Evolutionary conservation across 345 rosid species (phyloP).

Genomic region (Melaleuca alternifolia): DNA sequence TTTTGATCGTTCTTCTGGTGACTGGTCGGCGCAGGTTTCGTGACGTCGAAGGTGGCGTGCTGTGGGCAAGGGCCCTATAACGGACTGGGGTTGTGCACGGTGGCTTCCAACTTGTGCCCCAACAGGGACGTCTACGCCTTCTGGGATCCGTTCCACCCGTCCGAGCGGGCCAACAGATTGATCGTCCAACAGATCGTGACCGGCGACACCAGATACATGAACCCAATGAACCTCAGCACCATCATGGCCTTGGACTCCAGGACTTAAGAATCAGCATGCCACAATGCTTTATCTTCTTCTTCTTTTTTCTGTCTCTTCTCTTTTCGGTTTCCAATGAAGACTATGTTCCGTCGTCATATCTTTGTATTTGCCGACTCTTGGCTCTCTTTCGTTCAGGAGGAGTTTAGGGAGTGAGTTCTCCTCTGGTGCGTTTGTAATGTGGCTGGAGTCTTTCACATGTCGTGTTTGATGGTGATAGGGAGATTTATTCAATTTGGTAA

Average conservation of each 20-base stretch:
- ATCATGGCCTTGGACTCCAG: slow-evolving; percentile 43
- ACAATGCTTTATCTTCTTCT: neutral
- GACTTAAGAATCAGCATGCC: neutral
- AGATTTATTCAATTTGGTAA: neutral
- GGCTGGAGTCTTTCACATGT: neutral
- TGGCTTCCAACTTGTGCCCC: slow-evolving; percentile 61
- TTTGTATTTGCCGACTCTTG: neutral
- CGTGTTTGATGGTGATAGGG: neutral
- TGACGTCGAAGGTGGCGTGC: slow-evolving; percentile 67
- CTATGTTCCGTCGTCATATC: neutral
- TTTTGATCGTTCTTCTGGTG: neutral
- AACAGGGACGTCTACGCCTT: slow-evolving; percentile 57
- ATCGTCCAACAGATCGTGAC: slow-evolving; percentile 43
- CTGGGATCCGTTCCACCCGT: slow-evolving; percentile 89
- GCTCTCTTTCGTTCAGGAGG: neutral
- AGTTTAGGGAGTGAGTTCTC: neutral
- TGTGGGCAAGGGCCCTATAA: slow-evolving; percentile 93
- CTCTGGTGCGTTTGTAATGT: neutral
- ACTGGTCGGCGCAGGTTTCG: slow-evolving; percentile 41
- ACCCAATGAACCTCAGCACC: slow-evolving; percentile 91
- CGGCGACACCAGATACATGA: slow-evolving; percentile 44
- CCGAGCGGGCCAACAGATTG: slow-evolving; percentile 59
- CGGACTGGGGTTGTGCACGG: slow-evolving; percentile 75
- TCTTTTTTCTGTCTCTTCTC: accelerated
- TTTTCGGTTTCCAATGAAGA: neutral